Evolutionary conservation across 169 alveolate genomes (phyloP).

Genomic region (Cryptosporidium ryanae): DNA sequence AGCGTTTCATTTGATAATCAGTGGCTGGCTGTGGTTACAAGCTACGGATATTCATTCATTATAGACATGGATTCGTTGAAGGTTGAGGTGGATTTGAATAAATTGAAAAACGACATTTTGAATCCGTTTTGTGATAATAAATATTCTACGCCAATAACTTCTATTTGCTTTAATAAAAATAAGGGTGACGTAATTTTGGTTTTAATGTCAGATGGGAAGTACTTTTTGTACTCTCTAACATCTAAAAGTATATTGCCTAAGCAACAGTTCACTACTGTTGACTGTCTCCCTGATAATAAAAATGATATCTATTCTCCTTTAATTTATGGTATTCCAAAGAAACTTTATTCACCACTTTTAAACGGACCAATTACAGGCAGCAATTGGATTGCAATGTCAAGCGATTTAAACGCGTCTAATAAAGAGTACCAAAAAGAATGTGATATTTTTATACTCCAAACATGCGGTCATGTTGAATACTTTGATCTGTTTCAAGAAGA

Average conservation of each 20-base stretch:
- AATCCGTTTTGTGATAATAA: slow-evolving; percentile 1
- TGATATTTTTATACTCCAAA: slow-evolving; percentile 15
- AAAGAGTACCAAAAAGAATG: not conserved
- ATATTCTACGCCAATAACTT: slow-evolving; percentile 44
- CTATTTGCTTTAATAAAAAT: slow-evolving; percentile 27
- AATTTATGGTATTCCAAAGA: slow-evolving; percentile 11
- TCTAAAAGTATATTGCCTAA: slow-evolving; percentile 17
- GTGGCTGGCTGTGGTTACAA: slow-evolving; percentile 68
- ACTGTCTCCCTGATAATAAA: not conserved
- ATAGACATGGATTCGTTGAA: slow-evolving; percentile 51
- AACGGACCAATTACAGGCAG: slow-evolving; percentile 41
- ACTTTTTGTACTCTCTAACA: slow-evolving; percentile 29
- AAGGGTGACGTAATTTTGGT: slow-evolving; percentile 38
- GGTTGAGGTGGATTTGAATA: slow-evolving; percentile 19
- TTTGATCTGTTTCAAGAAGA: not conserved
- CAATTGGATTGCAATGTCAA: slow-evolving; percentile 4
- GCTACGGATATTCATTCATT: slow-evolving; percentile 50
- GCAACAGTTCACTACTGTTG: not conserved
- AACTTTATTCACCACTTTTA: slow-evolving; percentile 42
- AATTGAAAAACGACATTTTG: slow-evolving; percentile 6
- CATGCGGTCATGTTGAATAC: not conserved
- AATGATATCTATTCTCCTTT: not conserved
- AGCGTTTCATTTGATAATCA: slow-evolving; percentile 59
- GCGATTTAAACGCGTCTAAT: not conserved
- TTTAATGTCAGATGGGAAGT: slow-evolving; percentile 53